Evolutionary conservation across 2,329 filamentous ascomycete species (phyloP).

Genomic region (Clonostachys rosea): DNA sequence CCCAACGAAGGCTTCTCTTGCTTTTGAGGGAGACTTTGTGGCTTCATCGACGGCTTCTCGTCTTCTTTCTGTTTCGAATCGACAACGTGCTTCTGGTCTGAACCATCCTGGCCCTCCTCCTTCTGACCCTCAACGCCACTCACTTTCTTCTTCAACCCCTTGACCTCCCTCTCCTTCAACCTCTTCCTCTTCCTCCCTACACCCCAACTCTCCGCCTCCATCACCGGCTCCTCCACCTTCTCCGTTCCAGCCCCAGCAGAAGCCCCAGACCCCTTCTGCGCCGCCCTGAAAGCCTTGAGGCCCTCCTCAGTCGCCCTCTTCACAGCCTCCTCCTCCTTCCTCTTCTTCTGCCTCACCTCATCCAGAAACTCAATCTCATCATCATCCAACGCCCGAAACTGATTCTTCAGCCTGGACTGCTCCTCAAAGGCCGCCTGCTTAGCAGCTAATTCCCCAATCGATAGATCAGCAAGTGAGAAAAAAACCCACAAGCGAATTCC

Average conservation of each 20-base stretch:
- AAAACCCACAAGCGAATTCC: background rate
- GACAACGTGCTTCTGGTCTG: slow-evolving; percentile 1
- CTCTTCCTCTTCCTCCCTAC: slow-evolving; percentile 30
- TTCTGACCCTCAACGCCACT: slow-evolving; percentile 5
- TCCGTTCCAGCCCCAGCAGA: slow-evolving; percentile 11
- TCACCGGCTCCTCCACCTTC: slow-evolving; percentile 8
- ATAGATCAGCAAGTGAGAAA: background rate
- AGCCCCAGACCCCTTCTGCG: slow-evolving; percentile 29
- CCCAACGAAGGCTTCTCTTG: slow-evolving; percentile 13
- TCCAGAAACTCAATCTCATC: slow-evolving; percentile 76
- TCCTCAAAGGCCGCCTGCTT: slow-evolving; percentile 84
- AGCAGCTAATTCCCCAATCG: slow-evolving; percentile 49
- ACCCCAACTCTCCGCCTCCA: slow-evolving; percentile 22
- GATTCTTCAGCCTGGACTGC: slow-evolving; percentile 64
- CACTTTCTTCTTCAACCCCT: slow-evolving; percentile 14
- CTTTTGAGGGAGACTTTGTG: slow-evolving; percentile 7
- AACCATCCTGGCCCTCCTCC: slow-evolving; percentile 3
- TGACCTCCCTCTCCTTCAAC: slow-evolving; percentile 26
- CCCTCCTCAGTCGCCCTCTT: slow-evolving; percentile 52
- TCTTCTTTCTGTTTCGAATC: background rate
- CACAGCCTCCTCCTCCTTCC: slow-evolving; percentile 48
- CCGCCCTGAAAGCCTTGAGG: slow-evolving; percentile 48
- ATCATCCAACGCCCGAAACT: slow-evolving; percentile 73
- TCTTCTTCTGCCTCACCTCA: slow-evolving; percentile 43
- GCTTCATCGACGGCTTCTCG: background rate